Percentiles rank a stretch among this genome's conserved stretches.
Conservation (phyloP, 2,329 filamentous ascomycete species). For the Colletotrichum euphorbiae region DNA sequence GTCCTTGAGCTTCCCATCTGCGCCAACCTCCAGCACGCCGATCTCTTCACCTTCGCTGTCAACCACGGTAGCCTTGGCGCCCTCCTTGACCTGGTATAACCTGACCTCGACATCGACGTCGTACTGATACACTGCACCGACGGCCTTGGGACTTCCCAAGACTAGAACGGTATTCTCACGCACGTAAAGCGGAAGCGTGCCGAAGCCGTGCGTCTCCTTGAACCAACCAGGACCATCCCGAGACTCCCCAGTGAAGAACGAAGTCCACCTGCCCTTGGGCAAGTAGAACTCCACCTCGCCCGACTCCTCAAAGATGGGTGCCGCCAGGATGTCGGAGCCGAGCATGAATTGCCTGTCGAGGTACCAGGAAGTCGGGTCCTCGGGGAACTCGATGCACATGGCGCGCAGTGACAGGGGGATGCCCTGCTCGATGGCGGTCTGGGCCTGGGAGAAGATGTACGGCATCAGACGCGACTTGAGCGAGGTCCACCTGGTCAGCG, state of each 20-base stretch:
- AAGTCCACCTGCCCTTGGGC: constrained; percentile 60
- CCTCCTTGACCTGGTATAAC: constrained; percentile 56
- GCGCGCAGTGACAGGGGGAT: constrained; percentile 73
- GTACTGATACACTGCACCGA: constrained; percentile 61
- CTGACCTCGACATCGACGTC: constrained; percentile 59
- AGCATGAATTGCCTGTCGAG: constrained; percentile 81
- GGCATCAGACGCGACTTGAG: constrained; percentile 66
- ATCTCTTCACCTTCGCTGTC: constrained; percentile 55
- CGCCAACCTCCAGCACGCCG: constrained; percentile 54
- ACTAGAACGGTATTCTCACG: constrained; percentile 64
- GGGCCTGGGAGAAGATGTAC: constrained; percentile 60
- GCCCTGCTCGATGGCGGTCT: constrained; percentile 58
- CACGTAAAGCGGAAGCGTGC: constrained; percentile 68
- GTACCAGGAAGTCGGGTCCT: constrained; percentile 75
- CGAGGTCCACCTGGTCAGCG: constrained; percentile 59
- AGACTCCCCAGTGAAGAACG: constrained; percentile 61
- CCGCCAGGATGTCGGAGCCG: constrained; percentile 72
- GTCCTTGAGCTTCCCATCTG: constrained; percentile 54
- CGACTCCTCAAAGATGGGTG: constrained; percentile 72
- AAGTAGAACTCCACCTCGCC: constrained; percentile 76
- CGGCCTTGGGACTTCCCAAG: constrained; percentile 54
- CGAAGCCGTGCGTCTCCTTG: constrained; percentile 68
- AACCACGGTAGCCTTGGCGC: constrained; percentile 56
- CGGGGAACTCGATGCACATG: constrained; percentile 76
- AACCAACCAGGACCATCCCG: constrained; percentile 68